Conservation (phyloP, 768 basidiomycete species). For the Pleurotus tuber-regium region DNA sequence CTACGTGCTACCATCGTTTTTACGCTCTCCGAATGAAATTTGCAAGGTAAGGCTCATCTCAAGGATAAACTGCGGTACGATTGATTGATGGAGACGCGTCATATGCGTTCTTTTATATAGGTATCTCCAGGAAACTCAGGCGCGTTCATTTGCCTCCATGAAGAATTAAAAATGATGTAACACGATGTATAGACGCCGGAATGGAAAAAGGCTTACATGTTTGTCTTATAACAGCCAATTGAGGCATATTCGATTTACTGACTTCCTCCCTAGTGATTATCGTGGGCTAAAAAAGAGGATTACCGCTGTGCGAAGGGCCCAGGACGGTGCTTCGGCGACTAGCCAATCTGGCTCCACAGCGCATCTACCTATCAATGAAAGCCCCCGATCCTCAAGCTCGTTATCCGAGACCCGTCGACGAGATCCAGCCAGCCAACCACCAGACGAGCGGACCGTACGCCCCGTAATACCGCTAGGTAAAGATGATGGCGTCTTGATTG, state of each 20-base stretch:
- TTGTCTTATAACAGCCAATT: slow-evolving; percentile 16
- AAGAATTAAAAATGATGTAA: neutral
- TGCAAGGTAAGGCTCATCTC: slow-evolving; percentile 44
- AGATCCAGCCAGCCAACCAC: too few relatives aligned
- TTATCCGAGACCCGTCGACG: too few relatives aligned
- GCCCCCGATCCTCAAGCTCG: slow-evolving; percentile 2
- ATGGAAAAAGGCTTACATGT: slow-evolving; percentile 74
- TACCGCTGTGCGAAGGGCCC: slow-evolving; percentile 44
- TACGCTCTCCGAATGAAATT: slow-evolving; percentile 47
- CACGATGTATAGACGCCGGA: slow-evolving; percentile 55
- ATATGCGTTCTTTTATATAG: slow-evolving; percentile 37
- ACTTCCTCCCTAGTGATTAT: slow-evolving; percentile 55
- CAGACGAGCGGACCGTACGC: too few relatives aligned
- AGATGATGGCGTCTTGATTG: too few relatives aligned
- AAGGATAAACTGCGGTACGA: too few relatives aligned
- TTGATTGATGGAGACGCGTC: too few relatives aligned
- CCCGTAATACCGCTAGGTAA: too few relatives aligned
- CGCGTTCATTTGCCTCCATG: slow-evolving; percentile 19
- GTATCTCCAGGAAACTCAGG: slow-evolving; percentile 71
- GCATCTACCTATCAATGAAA: neutral
- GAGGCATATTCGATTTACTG: too few relatives aligned
- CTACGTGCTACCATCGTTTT: neutral
- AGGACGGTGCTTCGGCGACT: slow-evolving; percentile 22
- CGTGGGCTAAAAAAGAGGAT: slow-evolving; percentile 68
- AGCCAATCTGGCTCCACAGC: slow-evolving; percentile 9